phyloP scores from a whole-genome alignment of 768 basidiomycete genomes.

The Mycena metata region DNA sequence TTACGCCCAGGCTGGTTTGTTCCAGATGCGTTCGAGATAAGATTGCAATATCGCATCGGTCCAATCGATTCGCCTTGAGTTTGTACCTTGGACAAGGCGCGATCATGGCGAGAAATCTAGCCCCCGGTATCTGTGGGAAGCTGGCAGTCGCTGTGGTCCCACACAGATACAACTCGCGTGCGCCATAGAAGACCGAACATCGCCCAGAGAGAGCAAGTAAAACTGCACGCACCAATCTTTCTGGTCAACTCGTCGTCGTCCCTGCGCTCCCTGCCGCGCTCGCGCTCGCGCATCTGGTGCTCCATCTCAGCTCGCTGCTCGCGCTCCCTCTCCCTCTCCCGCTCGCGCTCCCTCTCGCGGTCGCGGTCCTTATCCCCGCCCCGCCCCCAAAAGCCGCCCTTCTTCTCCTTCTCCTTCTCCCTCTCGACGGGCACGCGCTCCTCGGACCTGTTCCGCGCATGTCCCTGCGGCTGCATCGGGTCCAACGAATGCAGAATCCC shows the following conservation, averaged over 20 bases:
- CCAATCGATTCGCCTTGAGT: too few relatives aligned
- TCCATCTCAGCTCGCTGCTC: slow-evolving; percentile 37
- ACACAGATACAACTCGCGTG: too few relatives aligned
- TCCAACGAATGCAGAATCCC: slow-evolving; percentile 75
- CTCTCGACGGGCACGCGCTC: slow-evolving; percentile 51
- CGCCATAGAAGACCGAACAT: too few relatives aligned
- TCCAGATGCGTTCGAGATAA: too few relatives aligned
- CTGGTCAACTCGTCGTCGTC: slow-evolving; percentile 70
- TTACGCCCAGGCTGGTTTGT: too few relatives aligned
- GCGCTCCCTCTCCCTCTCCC: slow-evolving; percentile 42
- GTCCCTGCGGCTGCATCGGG: slow-evolving; percentile 48
- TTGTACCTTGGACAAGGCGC: too few relatives aligned
- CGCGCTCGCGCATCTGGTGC: slow-evolving; percentile 22
- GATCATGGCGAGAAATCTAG: too few relatives aligned
- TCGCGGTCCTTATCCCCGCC: slow-evolving; percentile 56
- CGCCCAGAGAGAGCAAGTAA: too few relatives aligned
- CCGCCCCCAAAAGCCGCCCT: slow-evolving; percentile 68
- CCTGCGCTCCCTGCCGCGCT: slow-evolving; percentile 46
- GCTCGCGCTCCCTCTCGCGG: slow-evolving; percentile 50
- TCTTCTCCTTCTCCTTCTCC: slow-evolving; percentile 58
- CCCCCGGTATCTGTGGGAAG: too few relatives aligned
- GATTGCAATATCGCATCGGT: too few relatives aligned
- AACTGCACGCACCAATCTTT: slow-evolving; percentile 71
- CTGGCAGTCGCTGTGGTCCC: too few relatives aligned
- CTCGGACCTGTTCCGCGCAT: slow-evolving; percentile 52